Evolutionary conservation across 345 rosid genomes (phyloP).

Genomic region (Populus euphratica): DNA sequence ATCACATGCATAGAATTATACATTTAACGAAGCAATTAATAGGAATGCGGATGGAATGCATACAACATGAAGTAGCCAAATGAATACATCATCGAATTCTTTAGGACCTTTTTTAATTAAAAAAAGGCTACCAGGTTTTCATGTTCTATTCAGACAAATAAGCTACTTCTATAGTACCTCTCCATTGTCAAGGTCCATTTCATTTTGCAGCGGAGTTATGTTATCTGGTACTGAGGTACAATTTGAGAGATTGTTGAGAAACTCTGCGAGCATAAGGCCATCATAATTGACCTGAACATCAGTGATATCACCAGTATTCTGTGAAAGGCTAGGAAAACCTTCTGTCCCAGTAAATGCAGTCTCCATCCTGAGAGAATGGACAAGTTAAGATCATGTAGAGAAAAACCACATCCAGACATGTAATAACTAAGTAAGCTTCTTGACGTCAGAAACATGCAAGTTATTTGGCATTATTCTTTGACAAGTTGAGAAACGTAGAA

Average conservation of each 20-base stretch:
- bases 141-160: background rate
- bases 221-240: conserved; percentile 51
- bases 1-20: conserved; percentile 1
- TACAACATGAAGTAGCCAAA: background rate
- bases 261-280: conserved; percentile 76
- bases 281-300: conserved; percentile 72
- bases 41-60: background rate
- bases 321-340: conserved; percentile 37
- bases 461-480: background rate
- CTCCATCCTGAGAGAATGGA: conserved; percentile 54
- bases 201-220: conserved; percentile 47
- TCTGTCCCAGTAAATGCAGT: conserved; percentile 43
- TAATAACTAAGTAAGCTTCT: conserved; percentile 8
- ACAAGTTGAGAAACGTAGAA: background rate
- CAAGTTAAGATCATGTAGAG: conserved; percentile 5
- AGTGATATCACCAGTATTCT: conserved; percentile 40
- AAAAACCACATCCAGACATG: conserved; percentile 4
- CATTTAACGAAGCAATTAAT: background rate
- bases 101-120: too few species aligned
- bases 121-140: background rate
- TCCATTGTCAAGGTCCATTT: conserved; percentile 55
- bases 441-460: background rate
- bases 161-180: conserved; percentile 49
- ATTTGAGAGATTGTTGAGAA: conserved; percentile 53
- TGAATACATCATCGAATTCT: background rate